Evolutionary conservation across 2,329 filamentous ascomycete genomes (phyloP).

Genomic region (Penicillium freii): DNA sequence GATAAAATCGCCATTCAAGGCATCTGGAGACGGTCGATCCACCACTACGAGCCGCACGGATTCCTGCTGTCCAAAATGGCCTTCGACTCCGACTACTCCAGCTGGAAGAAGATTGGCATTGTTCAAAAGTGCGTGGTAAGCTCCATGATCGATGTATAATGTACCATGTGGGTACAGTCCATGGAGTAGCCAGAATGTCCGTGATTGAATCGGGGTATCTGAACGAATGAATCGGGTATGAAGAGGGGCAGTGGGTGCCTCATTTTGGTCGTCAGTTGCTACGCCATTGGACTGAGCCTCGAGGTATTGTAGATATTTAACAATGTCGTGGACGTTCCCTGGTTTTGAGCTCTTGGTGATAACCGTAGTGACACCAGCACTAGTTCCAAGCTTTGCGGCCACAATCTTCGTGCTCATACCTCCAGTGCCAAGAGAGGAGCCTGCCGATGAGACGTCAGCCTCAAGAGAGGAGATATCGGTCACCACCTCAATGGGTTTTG

Average conservation of each 20-base stretch:
- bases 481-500: constrained; percentile 85
- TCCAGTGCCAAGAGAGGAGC: constrained; percentile 85
- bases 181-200: constrained; percentile 96
- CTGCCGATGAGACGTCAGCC: constrained; percentile 87
- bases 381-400: constrained; percentile 85
- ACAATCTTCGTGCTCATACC: constrained; percentile 98
- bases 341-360: constrained; percentile 94
- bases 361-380: constrained; percentile 90
- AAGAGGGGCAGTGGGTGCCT: constrained; percentile 59
- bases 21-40: constrained; percentile 52
- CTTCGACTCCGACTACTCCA: constrained; percentile 86
- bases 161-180: constrained; percentile 87
- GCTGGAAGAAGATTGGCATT: constrained; percentile 88
- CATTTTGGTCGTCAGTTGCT: constrained; percentile 25
- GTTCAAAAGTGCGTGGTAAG: constrained; percentile 72
- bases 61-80: constrained; percentile 87
- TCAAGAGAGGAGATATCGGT: constrained; percentile 79
- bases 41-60: constrained; percentile 83
- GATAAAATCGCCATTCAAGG: constrained; percentile 41
- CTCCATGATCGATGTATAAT: constrained; percentile 89
- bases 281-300: constrained; percentile 39
- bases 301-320: constrained; percentile 70
- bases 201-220: constrained; percentile 78
- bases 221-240: constrained; percentile 94
- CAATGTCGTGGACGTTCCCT: constrained; percentile 84